phyloP scores from a whole-genome alignment of 2,329 filamentous ascomycete species.

The Aspergillus clavatus region DNA sequence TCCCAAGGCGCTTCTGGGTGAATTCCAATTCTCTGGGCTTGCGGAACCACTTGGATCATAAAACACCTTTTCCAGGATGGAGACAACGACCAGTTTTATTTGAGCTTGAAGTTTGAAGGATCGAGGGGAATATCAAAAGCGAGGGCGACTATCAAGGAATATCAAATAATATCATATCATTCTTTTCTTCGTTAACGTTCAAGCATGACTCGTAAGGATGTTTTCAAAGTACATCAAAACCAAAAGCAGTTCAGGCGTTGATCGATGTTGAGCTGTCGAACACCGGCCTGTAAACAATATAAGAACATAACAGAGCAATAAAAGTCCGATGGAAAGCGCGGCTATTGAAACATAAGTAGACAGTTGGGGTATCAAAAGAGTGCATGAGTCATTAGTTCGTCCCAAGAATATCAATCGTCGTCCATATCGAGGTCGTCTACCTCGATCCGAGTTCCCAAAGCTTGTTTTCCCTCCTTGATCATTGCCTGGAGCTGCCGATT shows the following conservation, averaged over 20 bases:
- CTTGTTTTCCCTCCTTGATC: slow-evolving; percentile 84
- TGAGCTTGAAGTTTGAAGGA: neutral
- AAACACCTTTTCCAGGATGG: neutral
- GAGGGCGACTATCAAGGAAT: too few species aligned
- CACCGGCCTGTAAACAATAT: neutral
- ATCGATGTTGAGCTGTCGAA: neutral
- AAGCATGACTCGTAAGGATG: neutral
- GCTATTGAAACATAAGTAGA: neutral
- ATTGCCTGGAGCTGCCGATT: slow-evolving; percentile 76
- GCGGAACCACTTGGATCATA: neutral
- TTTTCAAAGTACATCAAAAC: neutral
- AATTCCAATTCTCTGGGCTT: neutral
- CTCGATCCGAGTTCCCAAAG: slow-evolving; percentile 69
- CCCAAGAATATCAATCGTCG: slow-evolving; percentile 17
- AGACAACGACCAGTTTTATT: neutral
- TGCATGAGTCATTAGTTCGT: neutral
- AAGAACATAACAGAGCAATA: neutral
- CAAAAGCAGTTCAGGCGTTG: neutral
- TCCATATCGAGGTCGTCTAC: slow-evolving; percentile 49
- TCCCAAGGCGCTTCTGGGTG: neutral
- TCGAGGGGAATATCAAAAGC: neutral
- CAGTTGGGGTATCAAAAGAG: neutral
- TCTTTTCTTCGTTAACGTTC: neutral
- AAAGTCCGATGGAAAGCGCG: neutral
- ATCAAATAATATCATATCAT: neutral